These are phyloP conservation scores for Rhazya stricta DNA, from an alignment of 257 asterid genomes.

Conservation along the genomic window DNA sequence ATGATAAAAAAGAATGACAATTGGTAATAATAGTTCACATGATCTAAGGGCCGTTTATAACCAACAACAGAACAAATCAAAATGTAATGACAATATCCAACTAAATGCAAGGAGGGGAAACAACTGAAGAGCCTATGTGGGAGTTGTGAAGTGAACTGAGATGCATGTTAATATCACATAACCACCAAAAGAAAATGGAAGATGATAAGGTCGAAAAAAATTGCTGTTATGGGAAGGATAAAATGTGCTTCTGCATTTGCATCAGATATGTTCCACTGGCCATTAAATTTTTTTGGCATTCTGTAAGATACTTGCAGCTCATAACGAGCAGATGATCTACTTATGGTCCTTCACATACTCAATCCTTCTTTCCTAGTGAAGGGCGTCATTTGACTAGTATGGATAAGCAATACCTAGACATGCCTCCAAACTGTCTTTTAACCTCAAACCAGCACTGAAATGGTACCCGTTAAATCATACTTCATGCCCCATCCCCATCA, in stretches of 20 bases:
- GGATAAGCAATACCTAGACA: not conserved
- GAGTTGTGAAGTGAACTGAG: not conserved
- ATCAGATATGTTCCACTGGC: not conserved
- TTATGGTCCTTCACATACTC: not conserved
- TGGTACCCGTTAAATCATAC: not conserved
- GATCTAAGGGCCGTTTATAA: not conserved
- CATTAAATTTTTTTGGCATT: not conserved
- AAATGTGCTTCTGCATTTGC: not conserved
- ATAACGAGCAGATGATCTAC: not conserved
- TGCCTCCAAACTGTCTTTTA: not conserved
- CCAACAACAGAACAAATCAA: not conserved
- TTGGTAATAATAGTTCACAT: not conserved
- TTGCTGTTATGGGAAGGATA: not conserved
- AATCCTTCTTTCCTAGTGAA: not conserved
- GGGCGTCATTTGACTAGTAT: not conserved
- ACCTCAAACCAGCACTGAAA: not conserved
- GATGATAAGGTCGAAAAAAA: not conserved
- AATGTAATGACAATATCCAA: not conserved
- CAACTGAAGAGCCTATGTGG: not conserved
- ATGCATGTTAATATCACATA: not conserved
- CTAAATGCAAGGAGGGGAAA: not conserved
- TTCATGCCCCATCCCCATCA: not conserved
- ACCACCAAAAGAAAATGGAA: no score
- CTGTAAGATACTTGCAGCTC: not conserved
- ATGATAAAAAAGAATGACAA: constrained; percentile 7